Base-by-base conservation (phyloP, 495 filamentous ascomycete genomes). In the Xylaria longipes region DNA sequence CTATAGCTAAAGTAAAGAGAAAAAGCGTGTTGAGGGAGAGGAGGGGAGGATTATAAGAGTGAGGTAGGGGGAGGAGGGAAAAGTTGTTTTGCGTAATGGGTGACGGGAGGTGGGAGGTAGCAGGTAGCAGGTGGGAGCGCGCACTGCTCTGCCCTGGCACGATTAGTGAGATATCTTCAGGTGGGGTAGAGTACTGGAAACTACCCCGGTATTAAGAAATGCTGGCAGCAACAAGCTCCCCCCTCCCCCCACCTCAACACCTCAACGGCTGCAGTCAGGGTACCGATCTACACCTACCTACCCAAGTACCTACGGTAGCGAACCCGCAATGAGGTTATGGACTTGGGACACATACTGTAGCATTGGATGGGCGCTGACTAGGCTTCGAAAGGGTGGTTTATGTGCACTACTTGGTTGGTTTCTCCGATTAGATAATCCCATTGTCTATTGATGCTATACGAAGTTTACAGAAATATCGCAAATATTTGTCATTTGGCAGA, bases 11-110 rank as follows among this genome's bases (percentile, higher is more conserved):
- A 39, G 35, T n/a, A 68, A 73, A 75, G 72, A 65, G 67, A 73
- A 74, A 65, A 69, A 74, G 69, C 33, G 52, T 72, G 77, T 71
- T 71, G 73, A 68, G 75, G 78, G 73, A 77, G 78, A 78, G 76
- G 64, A 73, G 62, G 60, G 25, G 61, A 60, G 60, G 25, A 73
- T 66, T 64, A 76, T 74, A 71, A 74, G 70, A 58, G 61, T 72
- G 70, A 63, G 56, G 27, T 62, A 69, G 37, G 27, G 11, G 29
- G 69, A 37, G 46, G 50, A 15, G 41, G 35, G 52, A 71, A 62
- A 62, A 69, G 67, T 62, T 41, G 45, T 48, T 60, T 48, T 31
- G 33, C 56, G 9, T 58, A 35, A 61, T 17, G 67, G 54, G 39
- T 22, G 25, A 29, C 11, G 52, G 22, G 66, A 54, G 37, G 41